Percentiles rank a stretch among this genome's conserved stretches.
Conservation (phyloP, 1,284 basidiomycete species). For the Ustilago sp. region DNA sequence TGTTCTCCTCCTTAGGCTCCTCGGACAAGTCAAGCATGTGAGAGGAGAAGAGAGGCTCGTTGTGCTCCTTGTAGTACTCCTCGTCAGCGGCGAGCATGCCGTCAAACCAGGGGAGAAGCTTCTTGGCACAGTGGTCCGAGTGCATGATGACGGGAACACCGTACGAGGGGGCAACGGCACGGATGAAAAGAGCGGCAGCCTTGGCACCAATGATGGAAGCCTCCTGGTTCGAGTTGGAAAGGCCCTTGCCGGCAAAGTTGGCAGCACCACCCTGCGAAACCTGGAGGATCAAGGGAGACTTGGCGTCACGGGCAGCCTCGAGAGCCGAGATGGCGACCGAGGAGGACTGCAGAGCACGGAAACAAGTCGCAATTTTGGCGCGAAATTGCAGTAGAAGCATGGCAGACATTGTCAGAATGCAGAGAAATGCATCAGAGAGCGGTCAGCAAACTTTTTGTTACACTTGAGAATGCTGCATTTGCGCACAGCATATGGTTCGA, state of each 20-base stretch:
- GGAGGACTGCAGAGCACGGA: constrained; percentile 43
- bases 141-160: constrained; percentile 89
- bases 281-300: constrained; percentile 97
- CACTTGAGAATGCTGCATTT: neutral
- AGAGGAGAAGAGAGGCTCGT: constrained; percentile 94
- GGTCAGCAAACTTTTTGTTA: constrained; percentile 6
- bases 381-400: neutral
- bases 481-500: neutral
- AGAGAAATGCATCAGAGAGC: neutral
- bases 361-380: neutral
- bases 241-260: constrained; percentile 96
- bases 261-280: constrained; percentile 96
- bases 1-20: constrained; percentile 97
- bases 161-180: constrained; percentile 77
- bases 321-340: constrained; percentile 67
- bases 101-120: constrained; percentile 99
- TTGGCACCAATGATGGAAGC: constrained; percentile 93
- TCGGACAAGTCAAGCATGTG: constrained; percentile 99
- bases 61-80: constrained; percentile 87
- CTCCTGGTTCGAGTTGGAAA: constrained; percentile 94
- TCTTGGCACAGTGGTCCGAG: constrained; percentile 98
- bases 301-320: constrained; percentile 77
- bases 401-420: neutral
- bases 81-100: constrained; percentile 98
- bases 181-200: constrained; percentile 92